Base-by-base conservation (phyloP, 495 filamentous ascomycete genomes). In the Penicillium daleae region DNA sequence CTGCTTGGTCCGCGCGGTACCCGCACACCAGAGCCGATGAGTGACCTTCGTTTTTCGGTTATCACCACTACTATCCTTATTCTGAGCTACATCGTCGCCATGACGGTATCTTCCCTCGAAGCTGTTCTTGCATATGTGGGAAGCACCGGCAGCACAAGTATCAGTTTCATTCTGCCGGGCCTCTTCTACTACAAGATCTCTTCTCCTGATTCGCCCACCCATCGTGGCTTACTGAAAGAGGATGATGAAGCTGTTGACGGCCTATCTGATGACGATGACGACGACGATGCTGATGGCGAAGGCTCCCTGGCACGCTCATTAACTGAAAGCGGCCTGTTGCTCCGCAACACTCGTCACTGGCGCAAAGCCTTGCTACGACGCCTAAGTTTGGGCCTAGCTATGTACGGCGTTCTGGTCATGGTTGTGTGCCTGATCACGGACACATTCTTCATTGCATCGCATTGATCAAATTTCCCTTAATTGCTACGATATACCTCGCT, bases 141-240 rank as follows among this genome's bases (percentile, higher is more conserved):
- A 8, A 92, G 89, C 68, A 99, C 95, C 0, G 95, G 95, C 26
- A 92, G 89, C 59, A 99, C 95, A 0, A 89, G 89, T 66, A 98
- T 99, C 66, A 95, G 91, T 64, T 99, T 99, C 74, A 98, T 99
- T 64, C 82, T 99, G 0, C 96, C 95, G 0, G 95, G 95, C 0
- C 72, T 98, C 15, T 98, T 99, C 75, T 99, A 97, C 80, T 98
- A 97, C 82, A 97, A 97, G 77, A 97, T 99, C 58, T 92, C 89
- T 0, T 85, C 88, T 13, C 96, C 96, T 0, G 88, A 96, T 44
- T 91, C 90, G 9, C 83, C 89, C 57, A 81, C 92, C 50, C 93
- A 97, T 66, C 91, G 93, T 66, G 87, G 89, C 10, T 76, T 97
- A 19, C 81, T 91, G 66, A 96, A 97, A 73, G 92, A 95, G 68